A percentile compares a stretch with the other conserved stretches of the same genome.
phyloP scores from a whole-genome alignment of 2,329 filamentous ascomycete genomes.

The Talaromyces sp. region DNA sequence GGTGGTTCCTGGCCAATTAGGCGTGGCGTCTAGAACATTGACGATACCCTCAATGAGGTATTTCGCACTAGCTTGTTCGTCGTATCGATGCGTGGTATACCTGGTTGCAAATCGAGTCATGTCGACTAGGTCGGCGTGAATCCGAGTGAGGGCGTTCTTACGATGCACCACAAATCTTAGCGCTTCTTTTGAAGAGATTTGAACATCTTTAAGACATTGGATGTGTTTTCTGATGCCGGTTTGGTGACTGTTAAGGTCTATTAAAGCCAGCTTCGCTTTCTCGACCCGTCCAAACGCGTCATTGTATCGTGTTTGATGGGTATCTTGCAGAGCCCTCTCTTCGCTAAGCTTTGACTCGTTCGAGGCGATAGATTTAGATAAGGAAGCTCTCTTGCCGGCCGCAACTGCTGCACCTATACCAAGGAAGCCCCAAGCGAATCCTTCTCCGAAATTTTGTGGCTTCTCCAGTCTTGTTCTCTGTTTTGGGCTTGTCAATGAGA shows the following conservation, averaged over 20 bases:
- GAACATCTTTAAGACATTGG: background rate
- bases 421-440: background rate
- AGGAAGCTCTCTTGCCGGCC: background rate
- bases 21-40: background rate
- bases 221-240: background rate
- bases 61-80: background rate
- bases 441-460: background rate
- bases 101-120: background rate
- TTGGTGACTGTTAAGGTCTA: background rate
- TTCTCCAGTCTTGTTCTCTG: background rate
- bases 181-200: background rate
- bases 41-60: background rate
- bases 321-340: background rate
- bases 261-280: background rate
- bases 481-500: background rate
- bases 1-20: background rate
- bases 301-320: background rate
- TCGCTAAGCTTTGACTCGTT: background rate
- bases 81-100: background rate
- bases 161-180: background rate
- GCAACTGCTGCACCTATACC: background rate
- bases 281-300: background rate
- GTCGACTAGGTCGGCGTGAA: background rate
- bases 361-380: background rate
- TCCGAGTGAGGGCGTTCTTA: background rate